Conservation (phyloP, 495 filamentous ascomycete species). For the Lophium mytilinum region DNA sequence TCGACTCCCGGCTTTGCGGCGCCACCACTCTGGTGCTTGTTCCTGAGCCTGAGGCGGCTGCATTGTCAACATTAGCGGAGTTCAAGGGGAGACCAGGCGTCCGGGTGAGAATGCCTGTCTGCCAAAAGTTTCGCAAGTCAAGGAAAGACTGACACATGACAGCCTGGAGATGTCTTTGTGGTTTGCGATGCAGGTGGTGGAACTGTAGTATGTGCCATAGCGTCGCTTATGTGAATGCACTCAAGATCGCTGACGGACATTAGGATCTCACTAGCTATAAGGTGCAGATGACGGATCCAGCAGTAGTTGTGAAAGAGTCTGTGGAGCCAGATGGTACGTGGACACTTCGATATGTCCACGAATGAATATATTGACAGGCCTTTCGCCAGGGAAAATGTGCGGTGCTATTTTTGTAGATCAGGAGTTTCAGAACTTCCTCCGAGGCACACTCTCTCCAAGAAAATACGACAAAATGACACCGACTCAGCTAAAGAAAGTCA, state of each 20-base stretch:
- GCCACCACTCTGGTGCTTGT: conserved; percentile 8
- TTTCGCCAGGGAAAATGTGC: conserved; percentile 5
- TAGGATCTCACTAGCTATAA: conserved; percentile 15
- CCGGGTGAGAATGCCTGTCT: no score
- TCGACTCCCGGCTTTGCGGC: conserved; percentile 1
- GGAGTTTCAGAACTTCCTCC: conserved; percentile 9
- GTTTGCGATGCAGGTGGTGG: conserved; percentile 22
- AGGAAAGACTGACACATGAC: neutral
- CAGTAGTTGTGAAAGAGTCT: conserved; percentile 1
- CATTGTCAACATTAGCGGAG: conserved; percentile 10
- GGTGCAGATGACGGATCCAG: conserved; percentile 4
- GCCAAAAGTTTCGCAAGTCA: neutral
- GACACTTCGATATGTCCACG: no score
- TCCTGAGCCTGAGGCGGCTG: conserved; percentile 19
- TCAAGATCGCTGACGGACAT: neutral
- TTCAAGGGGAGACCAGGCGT: neutral
- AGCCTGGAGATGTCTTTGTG: conserved; percentile 3
- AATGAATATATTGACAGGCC: neutral
- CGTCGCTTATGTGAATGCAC: no score
- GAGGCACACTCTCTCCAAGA: neutral
- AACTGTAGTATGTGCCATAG: conserved; percentile 10
- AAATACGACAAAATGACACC: neutral
- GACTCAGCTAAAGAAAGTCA: neutral
- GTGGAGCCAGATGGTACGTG: conserved; percentile 5
- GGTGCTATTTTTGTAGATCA: conserved; percentile 14